Conservation (phyloP, 2,329 filamentous ascomycete species). For the Aspergillus hortae region DNA sequence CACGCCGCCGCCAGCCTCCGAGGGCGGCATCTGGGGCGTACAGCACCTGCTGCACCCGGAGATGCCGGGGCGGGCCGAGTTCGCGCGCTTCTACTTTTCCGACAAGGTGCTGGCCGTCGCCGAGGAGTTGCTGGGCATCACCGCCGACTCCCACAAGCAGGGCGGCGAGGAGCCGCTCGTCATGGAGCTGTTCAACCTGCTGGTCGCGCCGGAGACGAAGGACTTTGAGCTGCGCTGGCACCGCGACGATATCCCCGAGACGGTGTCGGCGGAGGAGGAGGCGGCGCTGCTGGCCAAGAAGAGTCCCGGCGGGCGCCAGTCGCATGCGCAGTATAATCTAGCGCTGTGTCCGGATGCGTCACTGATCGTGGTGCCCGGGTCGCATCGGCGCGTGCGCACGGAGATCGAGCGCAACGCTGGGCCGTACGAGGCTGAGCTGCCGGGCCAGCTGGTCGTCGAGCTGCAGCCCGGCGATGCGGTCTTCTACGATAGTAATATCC, state of each 20-base stretch:
- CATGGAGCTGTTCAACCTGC: constrained; percentile 85
- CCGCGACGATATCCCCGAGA: constrained; percentile 73
- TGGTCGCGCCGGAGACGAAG: constrained; percentile 64
- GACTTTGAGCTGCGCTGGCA: constrained; percentile 81
- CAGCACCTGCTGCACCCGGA: constrained; percentile 78
- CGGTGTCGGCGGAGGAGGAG: constrained; percentile 65
- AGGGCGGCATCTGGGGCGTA: constrained; percentile 79
- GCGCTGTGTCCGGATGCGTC: constrained; percentile 72
- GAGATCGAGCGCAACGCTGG: constrained; percentile 64
- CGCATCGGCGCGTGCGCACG: constrained; percentile 69
- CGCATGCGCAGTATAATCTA: constrained; percentile 85
- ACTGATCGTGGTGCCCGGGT: constrained; percentile 73
- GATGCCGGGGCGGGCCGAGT: constrained; percentile 59
- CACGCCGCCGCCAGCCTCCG: constrained; percentile 44
- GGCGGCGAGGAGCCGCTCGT: constrained; percentile 62
- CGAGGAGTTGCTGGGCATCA: constrained; percentile 57
- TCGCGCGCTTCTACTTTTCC: constrained; percentile 70
- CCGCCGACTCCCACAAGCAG: background rate
- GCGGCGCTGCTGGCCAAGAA: constrained; percentile 53
- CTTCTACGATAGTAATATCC: constrained; percentile 88
- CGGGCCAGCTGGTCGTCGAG: constrained; percentile 62
- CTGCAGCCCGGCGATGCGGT: constrained; percentile 73
- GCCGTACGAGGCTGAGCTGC: constrained; percentile 60
- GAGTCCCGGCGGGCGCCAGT: constrained; percentile 46
- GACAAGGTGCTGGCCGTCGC: constrained; percentile 60